phyloP scores from a whole-genome alignment of 371 early-diverging fungal species.

The Rhizopus delemar region DNA sequence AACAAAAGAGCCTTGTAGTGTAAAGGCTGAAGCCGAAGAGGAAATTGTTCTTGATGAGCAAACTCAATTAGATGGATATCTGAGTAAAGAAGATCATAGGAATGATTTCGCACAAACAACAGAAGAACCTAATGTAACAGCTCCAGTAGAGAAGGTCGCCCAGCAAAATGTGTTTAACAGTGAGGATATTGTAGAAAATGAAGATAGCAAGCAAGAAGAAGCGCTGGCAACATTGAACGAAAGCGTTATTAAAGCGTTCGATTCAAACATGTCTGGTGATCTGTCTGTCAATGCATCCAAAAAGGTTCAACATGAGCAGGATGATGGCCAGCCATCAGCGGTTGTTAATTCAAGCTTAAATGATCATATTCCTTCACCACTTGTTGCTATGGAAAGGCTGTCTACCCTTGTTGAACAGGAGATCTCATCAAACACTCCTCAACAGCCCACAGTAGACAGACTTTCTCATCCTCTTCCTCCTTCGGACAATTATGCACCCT shows the following conservation, averaged over 20 bases:
- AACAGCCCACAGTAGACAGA: neutral
- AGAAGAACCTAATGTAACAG: neutral
- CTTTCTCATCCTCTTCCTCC: too few relatives aligned
- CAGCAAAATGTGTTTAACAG: neutral
- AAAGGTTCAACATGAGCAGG: neutral
- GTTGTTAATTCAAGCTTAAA: neutral
- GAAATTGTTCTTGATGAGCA: neutral
- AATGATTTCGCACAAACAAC: neutral
- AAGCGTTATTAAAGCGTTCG: conserved; percentile 32
- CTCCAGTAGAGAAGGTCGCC: neutral
- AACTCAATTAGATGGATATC: neutral
- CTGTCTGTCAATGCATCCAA: too few relatives aligned
- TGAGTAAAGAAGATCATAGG: neutral
- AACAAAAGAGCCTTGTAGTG: too few relatives aligned
- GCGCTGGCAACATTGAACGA: conserved; percentile 26
- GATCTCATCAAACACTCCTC: conserved; percentile 10
- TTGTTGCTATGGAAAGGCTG: conserved; percentile 39
- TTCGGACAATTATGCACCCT: neutral
- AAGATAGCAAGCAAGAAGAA: conserved; percentile 8
- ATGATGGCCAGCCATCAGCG: neutral
- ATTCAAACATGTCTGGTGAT: conserved; percentile 15
- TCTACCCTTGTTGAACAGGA: conserved; percentile 34
- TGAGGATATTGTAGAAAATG: neutral
- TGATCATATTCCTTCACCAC: conserved; percentile 20
- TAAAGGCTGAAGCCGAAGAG: too few relatives aligned